A percentile compares a stretch with the other conserved stretches of the same genome.
These are phyloP conservation scores for Trichoderma breve DNA, from an alignment of 2,329 filamentous ascomycete species.

Conservation along the genomic window DNA sequence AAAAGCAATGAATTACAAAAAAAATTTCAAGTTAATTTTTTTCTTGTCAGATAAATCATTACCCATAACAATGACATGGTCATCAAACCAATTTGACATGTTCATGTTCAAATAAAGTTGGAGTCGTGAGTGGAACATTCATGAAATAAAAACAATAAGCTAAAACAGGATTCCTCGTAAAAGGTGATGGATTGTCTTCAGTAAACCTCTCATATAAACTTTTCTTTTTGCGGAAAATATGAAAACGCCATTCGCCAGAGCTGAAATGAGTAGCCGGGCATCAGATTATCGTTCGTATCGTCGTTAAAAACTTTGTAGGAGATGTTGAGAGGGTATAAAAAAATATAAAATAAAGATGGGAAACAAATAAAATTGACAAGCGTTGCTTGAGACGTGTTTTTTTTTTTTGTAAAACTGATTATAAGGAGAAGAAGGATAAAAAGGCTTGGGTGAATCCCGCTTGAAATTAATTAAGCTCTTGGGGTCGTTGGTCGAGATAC, in stretches of 20 bases:
- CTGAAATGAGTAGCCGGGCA: background rate
- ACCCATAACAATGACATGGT: background rate
- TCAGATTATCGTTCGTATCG: background rate
- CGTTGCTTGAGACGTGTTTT: background rate
- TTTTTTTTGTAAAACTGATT: background rate
- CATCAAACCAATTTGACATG: background rate
- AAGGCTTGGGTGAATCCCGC: background rate
- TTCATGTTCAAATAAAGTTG: background rate
- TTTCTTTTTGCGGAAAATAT: background rate
- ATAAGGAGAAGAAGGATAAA: background rate
- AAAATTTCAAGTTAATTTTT: background rate
- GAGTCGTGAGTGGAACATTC: too few species aligned
- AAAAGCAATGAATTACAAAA: slow-evolving; percentile 3
- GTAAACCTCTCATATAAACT: background rate
- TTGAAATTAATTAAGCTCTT: slow-evolving; percentile 4
- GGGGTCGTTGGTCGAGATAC: slow-evolving; percentile 8
- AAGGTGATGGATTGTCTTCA: background rate
- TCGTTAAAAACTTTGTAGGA: background rate
- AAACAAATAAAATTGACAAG: background rate
- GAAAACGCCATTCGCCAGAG: background rate
- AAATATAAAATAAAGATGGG: background rate
- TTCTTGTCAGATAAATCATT: background rate
- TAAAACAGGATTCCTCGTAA: background rate
- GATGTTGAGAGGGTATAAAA: background rate
- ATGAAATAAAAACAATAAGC: background rate